Percentiles rank a stretch among this genome's conserved stretches.
Conservation (phyloP, 176 grass and related monocot species). For the Zea luxurians region DNA sequence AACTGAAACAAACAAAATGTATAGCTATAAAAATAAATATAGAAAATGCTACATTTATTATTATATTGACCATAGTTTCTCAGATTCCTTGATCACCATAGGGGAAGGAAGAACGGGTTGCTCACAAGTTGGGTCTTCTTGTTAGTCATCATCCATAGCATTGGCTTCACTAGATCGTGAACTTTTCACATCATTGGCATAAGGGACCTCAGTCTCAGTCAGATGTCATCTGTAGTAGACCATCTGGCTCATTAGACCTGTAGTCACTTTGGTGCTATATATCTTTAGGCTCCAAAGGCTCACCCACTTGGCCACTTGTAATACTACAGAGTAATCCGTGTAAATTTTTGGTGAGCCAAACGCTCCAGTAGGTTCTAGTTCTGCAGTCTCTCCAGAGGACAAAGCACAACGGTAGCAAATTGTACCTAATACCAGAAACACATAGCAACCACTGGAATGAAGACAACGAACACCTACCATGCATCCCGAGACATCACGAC, state of each 20-base stretch:
- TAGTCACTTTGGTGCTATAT: constrained; percentile 51
- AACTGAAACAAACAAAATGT: too few species aligned
- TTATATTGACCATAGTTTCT: too few species aligned
- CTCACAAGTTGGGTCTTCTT: constrained; percentile 31
- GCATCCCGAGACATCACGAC: constrained; percentile 87
- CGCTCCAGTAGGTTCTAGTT: constrained; percentile 36
- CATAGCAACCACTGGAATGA: constrained; percentile 64
- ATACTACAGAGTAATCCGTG: constrained; percentile 41
- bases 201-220: constrained; percentile 53
- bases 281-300: constrained; percentile 43
- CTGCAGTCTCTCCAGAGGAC: constrained; percentile 21
- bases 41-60: too few species aligned
- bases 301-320: constrained; percentile 31
- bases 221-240: constrained; percentile 60
- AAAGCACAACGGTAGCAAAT: not conserved
- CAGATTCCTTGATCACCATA: constrained; percentile 39
- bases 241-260: constrained; percentile 45
- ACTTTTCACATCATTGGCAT: constrained; percentile 46
- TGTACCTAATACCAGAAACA: constrained; percentile 85
- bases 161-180: constrained; percentile 28
- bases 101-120: constrained; percentile 16
- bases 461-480: constrained; percentile 80
- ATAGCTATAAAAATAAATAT: too few species aligned
- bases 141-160: constrained; percentile 27
- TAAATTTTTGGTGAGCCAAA: constrained; percentile 36